phyloP scores from a whole-genome alignment of 129 eudicot species.

The Pseudognaphalium luteoalbum region DNA sequence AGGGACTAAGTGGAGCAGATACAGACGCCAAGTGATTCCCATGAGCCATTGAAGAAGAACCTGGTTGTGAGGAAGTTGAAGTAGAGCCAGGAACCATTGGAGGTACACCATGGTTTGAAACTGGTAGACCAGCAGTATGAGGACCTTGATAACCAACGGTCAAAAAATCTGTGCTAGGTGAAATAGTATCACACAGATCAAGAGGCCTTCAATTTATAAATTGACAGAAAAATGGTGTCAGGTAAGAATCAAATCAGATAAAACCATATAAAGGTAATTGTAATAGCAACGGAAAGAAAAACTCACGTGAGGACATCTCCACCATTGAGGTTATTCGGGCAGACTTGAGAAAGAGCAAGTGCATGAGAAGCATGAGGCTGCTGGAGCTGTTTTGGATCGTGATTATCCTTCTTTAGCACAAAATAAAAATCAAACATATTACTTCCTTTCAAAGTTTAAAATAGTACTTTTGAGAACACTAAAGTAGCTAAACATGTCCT shows the following conservation, averaged over 20 bases:
- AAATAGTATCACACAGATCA: conserved; percentile 65
- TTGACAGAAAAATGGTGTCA: conserved; percentile 4
- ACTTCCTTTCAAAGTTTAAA: not conserved
- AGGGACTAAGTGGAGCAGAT: conserved; percentile 48
- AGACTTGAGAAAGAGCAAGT: conserved; percentile 77
- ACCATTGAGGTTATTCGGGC: conserved; percentile 81
- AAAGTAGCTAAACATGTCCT: not conserved
- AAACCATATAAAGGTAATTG: conserved; percentile 1
- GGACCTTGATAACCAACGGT: conserved; percentile 68
- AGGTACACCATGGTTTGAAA: conserved; percentile 46
- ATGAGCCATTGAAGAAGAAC: conserved; percentile 43
- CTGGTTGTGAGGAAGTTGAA: conserved; percentile 47
- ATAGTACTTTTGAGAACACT: not conserved
- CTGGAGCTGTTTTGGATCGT: conserved; percentile 72
- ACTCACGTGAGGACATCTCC: conserved; percentile 79
- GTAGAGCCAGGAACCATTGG: conserved; percentile 54
- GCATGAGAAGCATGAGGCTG: conserved; percentile 79
- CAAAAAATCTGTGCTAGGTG: conserved; percentile 58
- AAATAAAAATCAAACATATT: conserved; percentile 8
- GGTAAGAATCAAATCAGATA: conserved; percentile 2
- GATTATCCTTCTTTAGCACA: conserved; percentile 49
- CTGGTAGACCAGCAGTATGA: conserved; percentile 47
- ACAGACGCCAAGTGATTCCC: conserved; percentile 54
- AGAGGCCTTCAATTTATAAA: conserved; percentile 57
- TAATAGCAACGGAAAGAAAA: conserved; percentile 6